Percentiles rank a stretch among this genome's conserved stretches.
Conservation (phyloP, 2,329 filamentous ascomycete species). For the Aspergillus persii region DNA sequence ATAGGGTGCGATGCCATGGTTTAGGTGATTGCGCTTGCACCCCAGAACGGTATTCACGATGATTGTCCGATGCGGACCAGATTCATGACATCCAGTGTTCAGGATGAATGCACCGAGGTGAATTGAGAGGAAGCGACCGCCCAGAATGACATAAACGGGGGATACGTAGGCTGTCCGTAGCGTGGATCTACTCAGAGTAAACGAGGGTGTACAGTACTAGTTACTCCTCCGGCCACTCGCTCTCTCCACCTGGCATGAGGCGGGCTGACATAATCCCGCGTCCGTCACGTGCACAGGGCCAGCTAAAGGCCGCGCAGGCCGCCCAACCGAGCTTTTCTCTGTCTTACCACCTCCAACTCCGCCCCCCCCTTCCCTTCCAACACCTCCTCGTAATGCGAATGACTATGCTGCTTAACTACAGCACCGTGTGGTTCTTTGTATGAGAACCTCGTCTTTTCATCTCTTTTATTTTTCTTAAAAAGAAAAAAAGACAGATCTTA, state of each 20-base stretch:
- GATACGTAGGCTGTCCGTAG: background rate
- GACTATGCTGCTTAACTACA: constrained; percentile 35
- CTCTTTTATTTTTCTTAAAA: constrained; percentile 8
- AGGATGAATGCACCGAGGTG: background rate
- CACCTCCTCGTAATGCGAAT: constrained; percentile 40
- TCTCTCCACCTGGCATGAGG: constrained; percentile 32
- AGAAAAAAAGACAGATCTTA: constrained; percentile 27
- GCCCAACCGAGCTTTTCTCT: constrained; percentile 21
- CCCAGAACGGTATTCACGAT: constrained; percentile 14
- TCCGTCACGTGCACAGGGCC: background rate
- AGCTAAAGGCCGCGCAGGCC: constrained; percentile 6
- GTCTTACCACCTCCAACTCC: constrained; percentile 22
- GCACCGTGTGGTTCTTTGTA: constrained; percentile 35
- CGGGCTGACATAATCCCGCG: constrained; percentile 26
- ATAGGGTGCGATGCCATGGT: constrained; percentile 56
- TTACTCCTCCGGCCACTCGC: constrained; percentile 1
- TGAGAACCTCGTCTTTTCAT: constrained; percentile 31
- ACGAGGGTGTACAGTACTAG: too few relatives aligned
- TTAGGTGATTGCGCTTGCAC: constrained; percentile 16
- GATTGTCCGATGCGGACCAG: constrained; percentile 9
- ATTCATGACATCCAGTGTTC: constrained; percentile 21
- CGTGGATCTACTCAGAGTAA: background rate
- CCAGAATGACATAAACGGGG: background rate
- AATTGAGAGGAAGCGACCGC: background rate
- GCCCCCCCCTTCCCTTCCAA: constrained; percentile 14